Evolutionary conservation across 2,329 filamentous ascomycete species (phyloP).

Genomic region (Lasiodiplodia theobromae): DNA sequence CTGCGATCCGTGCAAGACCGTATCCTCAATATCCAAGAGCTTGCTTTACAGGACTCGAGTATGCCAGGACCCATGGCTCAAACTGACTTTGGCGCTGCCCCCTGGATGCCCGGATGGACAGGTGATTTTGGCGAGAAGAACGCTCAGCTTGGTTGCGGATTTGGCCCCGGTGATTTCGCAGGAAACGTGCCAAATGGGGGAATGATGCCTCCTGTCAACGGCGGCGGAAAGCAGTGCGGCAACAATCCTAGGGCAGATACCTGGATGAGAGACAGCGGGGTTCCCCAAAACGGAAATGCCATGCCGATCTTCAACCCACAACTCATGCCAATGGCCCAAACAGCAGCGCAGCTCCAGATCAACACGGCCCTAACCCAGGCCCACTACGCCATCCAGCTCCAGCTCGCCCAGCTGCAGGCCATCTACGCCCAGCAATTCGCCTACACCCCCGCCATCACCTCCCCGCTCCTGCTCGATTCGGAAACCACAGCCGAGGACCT

Average conservation of each 20-base stretch:
- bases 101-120: slow-evolving; percentile 10
- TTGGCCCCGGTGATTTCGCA: not conserved
- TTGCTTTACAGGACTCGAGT: not conserved
- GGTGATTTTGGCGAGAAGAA: slow-evolving; percentile 10
- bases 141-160: slow-evolving; percentile 4
- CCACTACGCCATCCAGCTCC: not conserved
- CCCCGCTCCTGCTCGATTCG: slow-evolving; percentile 10
- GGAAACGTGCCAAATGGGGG: not conserved
- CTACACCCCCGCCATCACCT: slow-evolving; percentile 2
- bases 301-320: slow-evolving; percentile 14
- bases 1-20: slow-evolving; percentile 9
- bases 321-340: not conserved
- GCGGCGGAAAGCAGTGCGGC: not conserved
- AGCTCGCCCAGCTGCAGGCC: not conserved
- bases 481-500: slow-evolving; percentile 27
- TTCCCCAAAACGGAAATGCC: not conserved
- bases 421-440: not conserved
- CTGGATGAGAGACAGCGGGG: not conserved
- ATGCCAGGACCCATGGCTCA: slow-evolving; percentile 6
- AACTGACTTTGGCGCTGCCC: not conserved
- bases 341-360: slow-evolving; percentile 2
- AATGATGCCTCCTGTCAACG: not conserved
- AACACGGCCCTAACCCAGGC: not conserved
- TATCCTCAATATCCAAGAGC: slow-evolving; percentile 19
- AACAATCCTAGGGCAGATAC: not conserved